A percentile compares a stretch with the other conserved stretches of the same genome.
Conservation (phyloP, 345 rosid genomes). For the Eutrema heterophyllum region DNA sequence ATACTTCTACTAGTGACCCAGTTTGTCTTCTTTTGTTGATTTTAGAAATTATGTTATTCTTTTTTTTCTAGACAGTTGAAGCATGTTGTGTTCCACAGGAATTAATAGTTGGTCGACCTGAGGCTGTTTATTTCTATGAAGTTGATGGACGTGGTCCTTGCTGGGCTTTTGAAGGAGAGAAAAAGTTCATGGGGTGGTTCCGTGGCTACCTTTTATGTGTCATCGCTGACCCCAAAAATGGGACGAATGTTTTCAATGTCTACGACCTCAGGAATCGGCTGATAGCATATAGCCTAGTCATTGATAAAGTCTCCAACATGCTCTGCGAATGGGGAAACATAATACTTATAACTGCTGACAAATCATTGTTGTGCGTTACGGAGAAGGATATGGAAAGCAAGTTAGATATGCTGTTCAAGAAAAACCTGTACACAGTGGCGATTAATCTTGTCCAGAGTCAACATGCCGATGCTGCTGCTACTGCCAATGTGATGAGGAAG, state of each 20-base stretch:
- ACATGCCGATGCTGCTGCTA: conserved; percentile 98
- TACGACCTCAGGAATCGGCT: conserved; percentile 90
- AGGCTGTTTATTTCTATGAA: conserved; percentile 94
- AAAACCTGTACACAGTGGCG: conserved; percentile 84
- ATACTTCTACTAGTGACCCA: background rate
- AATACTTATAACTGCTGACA: conserved; percentile 67
- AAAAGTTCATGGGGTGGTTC: conserved; percentile 88
- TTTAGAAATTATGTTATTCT: background rate
- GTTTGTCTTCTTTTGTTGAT: background rate
- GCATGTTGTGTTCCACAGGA: conserved; percentile 49
- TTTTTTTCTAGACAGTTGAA: background rate
- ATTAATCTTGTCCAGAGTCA: conserved; percentile 98
- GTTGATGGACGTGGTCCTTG: conserved; percentile 99
- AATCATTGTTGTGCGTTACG: conserved; percentile 69
- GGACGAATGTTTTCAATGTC: conserved; percentile 64
- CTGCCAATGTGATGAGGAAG: conserved; percentile 95
- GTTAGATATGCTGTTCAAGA: conserved; percentile 97
- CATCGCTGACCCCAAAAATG: conserved; percentile 80
- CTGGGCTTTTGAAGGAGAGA: conserved; percentile 99
- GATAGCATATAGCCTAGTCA: conserved; percentile 78
- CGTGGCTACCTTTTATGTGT: conserved; percentile 93
- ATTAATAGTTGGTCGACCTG: conserved; percentile 85
- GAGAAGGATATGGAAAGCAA: conserved; percentile 99
- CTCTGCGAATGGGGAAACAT: conserved; percentile 96
- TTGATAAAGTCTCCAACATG: conserved; percentile 88